Evolutionary conservation across 495 filamentous ascomycete genomes (phyloP).

Genomic region (Hyaloscypha variabilis): DNA sequence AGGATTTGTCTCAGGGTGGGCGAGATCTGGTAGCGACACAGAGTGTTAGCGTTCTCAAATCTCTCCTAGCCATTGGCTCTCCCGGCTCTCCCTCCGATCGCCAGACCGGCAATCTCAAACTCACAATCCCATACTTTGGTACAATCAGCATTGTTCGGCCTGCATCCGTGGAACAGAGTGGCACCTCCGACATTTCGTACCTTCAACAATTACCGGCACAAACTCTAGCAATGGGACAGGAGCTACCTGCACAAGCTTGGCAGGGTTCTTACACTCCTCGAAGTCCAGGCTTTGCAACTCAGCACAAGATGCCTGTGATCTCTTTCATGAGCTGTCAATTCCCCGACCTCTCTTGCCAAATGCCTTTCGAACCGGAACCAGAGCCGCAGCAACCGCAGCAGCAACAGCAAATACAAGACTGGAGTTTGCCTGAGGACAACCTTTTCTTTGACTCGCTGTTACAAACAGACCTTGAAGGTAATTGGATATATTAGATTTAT

Average conservation of each 20-base stretch:
- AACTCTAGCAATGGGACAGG: not conserved
- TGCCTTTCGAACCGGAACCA: not conserved
- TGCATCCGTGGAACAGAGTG: slow-evolving; percentile 16
- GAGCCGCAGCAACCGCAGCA: slow-evolving; percentile 4
- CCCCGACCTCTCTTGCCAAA: slow-evolving; percentile 1
- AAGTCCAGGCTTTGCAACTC: not conserved
- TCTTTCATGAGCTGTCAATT: slow-evolving; percentile 21
- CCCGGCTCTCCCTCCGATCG: not conserved
- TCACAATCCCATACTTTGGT: slow-evolving; percentile 50
- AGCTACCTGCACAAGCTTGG: not conserved
- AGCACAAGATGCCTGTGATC: slow-evolving; percentile 6
- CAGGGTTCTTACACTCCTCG: not conserved
- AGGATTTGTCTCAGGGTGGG: slow-evolving; percentile 36
- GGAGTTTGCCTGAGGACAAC: slow-evolving; percentile 26
- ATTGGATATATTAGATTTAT: slow-evolving; percentile 23
- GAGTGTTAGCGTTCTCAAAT: slow-evolving; percentile 42
- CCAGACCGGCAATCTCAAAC: slow-evolving; percentile 32
- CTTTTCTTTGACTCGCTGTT: slow-evolving; percentile 31
- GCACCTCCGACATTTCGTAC: not conserved
- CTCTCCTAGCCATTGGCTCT: slow-evolving; percentile 41
- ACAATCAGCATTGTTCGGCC: slow-evolving; percentile 45
- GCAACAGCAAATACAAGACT: slow-evolving; percentile 14
- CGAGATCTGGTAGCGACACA: slow-evolving; percentile 43
- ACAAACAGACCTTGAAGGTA: slow-evolving; percentile 30
- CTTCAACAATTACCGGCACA: not conserved